These are phyloP conservation scores for Fomitopsis palustris DNA, from an alignment of 1,284 basidiomycete species.

Conservation along the genomic window DNA sequence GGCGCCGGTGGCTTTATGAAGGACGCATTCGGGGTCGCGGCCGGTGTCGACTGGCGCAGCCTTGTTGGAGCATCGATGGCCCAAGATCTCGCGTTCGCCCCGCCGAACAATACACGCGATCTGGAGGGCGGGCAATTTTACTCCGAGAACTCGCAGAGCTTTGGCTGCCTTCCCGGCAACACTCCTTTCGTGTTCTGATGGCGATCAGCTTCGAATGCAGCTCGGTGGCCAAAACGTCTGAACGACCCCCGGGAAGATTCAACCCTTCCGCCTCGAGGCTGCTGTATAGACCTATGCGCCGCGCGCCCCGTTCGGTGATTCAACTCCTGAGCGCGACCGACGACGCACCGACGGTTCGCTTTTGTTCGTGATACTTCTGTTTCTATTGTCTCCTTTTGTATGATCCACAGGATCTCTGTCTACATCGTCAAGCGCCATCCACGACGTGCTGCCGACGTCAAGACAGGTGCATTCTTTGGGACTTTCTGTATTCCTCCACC, in stretches of 20 bases:
- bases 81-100: not conserved
- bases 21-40: slow-evolving; percentile 26
- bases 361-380: not conserved
- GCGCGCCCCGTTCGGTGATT: slow-evolving; percentile 3
- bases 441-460: not conserved
- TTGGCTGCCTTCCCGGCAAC: slow-evolving; percentile 21
- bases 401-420: not conserved
- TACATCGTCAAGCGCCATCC: not conserved
- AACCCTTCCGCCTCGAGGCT: not conserved
- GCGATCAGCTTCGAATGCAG: not conserved
- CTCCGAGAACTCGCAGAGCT: slow-evolving; percentile 10
- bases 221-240: not conserved
- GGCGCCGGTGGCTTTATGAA: slow-evolving; percentile 21
- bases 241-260: not conserved
- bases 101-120: slow-evolving; percentile 3
- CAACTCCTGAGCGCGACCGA: slow-evolving; percentile 10
- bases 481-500: not conserved
- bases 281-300: not conserved
- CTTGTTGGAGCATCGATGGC: slow-evolving; percentile 8
- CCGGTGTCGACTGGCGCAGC: slow-evolving; percentile 19
- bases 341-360: not conserved
- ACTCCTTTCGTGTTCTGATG: slow-evolving; percentile 16
- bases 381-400: not conserved
- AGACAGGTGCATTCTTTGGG: not conserved
- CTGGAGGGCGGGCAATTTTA: slow-evolving; percentile 12